Percentiles rank a stretch among this genome's conserved stretches.
These are phyloP conservation scores for Penicillium soppii DNA, from an alignment of 495 filamentous ascomycete genomes.

Conservation along the genomic window DNA sequence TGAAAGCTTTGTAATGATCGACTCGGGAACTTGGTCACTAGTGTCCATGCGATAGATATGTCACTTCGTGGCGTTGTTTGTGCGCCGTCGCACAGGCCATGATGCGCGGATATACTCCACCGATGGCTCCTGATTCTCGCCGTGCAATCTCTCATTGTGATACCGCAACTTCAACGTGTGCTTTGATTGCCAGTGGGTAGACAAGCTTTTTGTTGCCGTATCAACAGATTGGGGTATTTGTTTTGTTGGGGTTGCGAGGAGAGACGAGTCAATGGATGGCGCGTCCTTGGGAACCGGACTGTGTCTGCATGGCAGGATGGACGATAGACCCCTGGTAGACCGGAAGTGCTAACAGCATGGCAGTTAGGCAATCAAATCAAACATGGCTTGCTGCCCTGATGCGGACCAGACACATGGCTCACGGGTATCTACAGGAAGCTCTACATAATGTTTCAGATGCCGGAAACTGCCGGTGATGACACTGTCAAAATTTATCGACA, in stretches of 20 bases:
- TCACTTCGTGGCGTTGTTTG: conserved; percentile 23
- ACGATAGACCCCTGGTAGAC: background rate
- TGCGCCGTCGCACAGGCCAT: conserved; percentile 20
- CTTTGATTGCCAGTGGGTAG: background rate
- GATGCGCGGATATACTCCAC: conserved; percentile 16
- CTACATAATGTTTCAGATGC: too few relatives aligned
- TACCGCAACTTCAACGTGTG: conserved; percentile 12
- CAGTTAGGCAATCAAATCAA: background rate
- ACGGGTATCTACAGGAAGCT: too few relatives aligned
- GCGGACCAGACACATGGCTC: background rate
- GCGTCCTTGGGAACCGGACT: background rate
- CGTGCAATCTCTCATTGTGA: conserved; percentile 10
- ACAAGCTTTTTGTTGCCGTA: conserved; percentile 14
- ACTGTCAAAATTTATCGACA: too few relatives aligned
- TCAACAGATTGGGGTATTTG: conserved; percentile 17
- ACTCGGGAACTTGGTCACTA: background rate
- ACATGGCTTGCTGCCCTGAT: background rate
- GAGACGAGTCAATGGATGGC: background rate
- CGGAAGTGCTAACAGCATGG: background rate
- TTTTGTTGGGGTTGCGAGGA: background rate
- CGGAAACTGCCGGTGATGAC: too few relatives aligned
- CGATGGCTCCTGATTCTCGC: conserved; percentile 2
- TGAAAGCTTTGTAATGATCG: background rate
- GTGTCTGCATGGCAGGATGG: background rate
- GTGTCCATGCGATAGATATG: conserved; percentile 9